Percentiles rank a stretch among this genome's conserved stretches.
Conservation (phyloP, 2,329 filamentous ascomycete genomes). For the Epicoccum sorghinum region DNA sequence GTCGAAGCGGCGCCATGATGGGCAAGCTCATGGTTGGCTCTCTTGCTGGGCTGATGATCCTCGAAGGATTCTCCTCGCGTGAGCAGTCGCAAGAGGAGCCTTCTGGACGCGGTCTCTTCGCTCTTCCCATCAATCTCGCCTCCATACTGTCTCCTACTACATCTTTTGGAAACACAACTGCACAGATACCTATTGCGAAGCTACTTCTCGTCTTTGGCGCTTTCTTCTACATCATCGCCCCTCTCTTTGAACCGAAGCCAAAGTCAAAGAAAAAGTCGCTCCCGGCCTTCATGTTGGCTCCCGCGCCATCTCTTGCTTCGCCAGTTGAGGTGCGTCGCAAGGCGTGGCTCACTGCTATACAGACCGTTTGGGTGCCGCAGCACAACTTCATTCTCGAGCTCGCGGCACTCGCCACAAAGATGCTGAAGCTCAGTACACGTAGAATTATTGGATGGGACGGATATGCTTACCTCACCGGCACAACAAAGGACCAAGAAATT, state of each 20-base stretch:
- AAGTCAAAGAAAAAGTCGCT: constrained; percentile 58
- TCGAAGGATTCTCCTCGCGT: constrained; percentile 75
- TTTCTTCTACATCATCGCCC: constrained; percentile 62
- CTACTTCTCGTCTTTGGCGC: constrained; percentile 59
- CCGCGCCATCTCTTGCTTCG: constrained; percentile 75
- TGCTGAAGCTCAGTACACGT: constrained; percentile 78
- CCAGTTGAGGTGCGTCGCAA: constrained; percentile 84
- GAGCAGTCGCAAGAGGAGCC: constrained; percentile 61
- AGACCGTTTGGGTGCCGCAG: constrained; percentile 88
- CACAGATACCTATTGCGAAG: constrained; percentile 55
- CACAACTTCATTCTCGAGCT: constrained; percentile 88
- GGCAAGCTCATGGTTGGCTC: constrained; percentile 92
- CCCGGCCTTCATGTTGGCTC: constrained; percentile 49
- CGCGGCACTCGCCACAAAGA: constrained; percentile 79
- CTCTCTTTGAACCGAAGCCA: constrained; percentile 63
- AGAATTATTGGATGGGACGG: constrained; percentile 77
- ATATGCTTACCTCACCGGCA: constrained; percentile 79
- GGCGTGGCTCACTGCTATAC: constrained; percentile 91
- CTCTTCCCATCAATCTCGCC: constrained; percentile 47
- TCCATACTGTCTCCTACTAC: constrained; percentile 40
- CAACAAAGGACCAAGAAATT: constrained; percentile 82
- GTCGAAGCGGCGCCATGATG: constrained; percentile 57
- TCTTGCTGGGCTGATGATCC: constrained; percentile 87
- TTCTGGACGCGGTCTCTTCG: constrained; percentile 50
- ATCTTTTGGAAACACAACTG: constrained; percentile 38